Evolutionary conservation across 139 green algal species (phyloP), one percentile per base, ranked within the genome.

Genomic region (Tetradesmus obliquus): DNA sequence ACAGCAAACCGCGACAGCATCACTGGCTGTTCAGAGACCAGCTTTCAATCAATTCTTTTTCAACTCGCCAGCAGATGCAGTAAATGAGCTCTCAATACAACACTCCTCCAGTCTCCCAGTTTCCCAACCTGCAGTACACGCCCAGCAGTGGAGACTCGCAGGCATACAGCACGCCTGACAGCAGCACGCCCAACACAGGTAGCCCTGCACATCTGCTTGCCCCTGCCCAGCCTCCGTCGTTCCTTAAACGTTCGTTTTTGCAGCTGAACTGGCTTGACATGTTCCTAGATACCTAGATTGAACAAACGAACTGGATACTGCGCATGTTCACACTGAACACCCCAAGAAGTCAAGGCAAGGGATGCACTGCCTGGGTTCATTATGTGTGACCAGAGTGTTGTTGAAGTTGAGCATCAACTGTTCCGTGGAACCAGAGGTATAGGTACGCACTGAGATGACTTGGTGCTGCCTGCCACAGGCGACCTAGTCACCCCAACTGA

Each of bases 71-170:
- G 54, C 79, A 84, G 22, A 74, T 58, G 66, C 83, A 55, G 17
- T 51, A 74, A 88, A 86, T 62, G 66, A 71, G 74, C 24, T 51
- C n/a, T 19, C 74, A 82, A n/a, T 53, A 82, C n/a, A 82, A 51
- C 74, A 82, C 74, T n/a, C 74, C 74, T 55, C 74, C 74, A 20
- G 24, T 51, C n/a, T 82, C 74, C 8, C 24, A 82, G n/a, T 54
- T 82, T 20, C 24, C 74, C 17, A 88, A 45, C 3, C n/a, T 88
- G 57, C 57, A 79, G 24, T 88, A 88, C 84, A 90, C 86, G 13
- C 69, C 86, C 57, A 90, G 69, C 86, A 90, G 86, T 66, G 86
- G 45, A 69, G 66, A 55, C n/a, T 81, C 32, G 79, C 85, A 60
- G 62, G 85, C 24, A 57, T 71, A 57, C 86, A 83, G 66, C 53